Evolutionary conservation across 2,329 filamentous ascomycete species (phyloP).

Genomic region (Chaetomiaceae sp.): DNA sequence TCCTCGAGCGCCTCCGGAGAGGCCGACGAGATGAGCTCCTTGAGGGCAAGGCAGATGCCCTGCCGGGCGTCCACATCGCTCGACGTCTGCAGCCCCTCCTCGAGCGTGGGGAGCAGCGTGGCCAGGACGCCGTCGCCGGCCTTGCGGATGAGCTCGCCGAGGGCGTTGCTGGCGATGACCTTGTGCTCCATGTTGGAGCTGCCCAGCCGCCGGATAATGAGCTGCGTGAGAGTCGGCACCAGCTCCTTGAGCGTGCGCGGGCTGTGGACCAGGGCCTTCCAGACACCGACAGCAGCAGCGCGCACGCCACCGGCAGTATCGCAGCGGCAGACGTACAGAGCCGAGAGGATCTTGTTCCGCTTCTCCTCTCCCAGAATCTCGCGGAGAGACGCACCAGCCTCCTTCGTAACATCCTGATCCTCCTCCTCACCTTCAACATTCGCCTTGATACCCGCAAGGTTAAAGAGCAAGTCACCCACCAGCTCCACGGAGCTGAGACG

Average conservation of each 20-base stretch:
- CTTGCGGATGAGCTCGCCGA: constrained; percentile 95
- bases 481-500: constrained; percentile 97
- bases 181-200: constrained; percentile 99
- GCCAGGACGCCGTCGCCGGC: constrained; percentile 90
- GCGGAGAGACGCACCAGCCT: constrained; percentile 87
- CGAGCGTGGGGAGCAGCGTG: constrained; percentile 82
- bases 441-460: constrained; percentile 87
- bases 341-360: constrained; percentile 94
- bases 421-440: constrained; percentile 73
- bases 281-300: constrained; percentile 83
- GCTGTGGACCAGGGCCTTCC: constrained; percentile 93
- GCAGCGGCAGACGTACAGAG: constrained; percentile 93
- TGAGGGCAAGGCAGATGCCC: constrained; percentile 93
- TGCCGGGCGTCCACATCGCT: constrained; percentile 91
- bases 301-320: constrained; percentile 92
- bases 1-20: constrained; percentile 85
- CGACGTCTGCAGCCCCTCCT: constrained; percentile 82
- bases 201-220: constrained; percentile 88
- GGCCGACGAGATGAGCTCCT: constrained; percentile 87
- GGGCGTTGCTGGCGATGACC: constrained; percentile 93
- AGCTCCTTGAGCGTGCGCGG: constrained; percentile 92
- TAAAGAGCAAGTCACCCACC: constrained; percentile 94
- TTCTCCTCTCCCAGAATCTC: constrained; percentile 94
- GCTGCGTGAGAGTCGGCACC: constrained; percentile 87
- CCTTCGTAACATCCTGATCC: constrained; percentile 69